Evolutionary conservation across 495 filamentous ascomycete species (phyloP), one percentile per base, ranked within the genome.

Genomic region (Sporormia fimetaria): DNA sequence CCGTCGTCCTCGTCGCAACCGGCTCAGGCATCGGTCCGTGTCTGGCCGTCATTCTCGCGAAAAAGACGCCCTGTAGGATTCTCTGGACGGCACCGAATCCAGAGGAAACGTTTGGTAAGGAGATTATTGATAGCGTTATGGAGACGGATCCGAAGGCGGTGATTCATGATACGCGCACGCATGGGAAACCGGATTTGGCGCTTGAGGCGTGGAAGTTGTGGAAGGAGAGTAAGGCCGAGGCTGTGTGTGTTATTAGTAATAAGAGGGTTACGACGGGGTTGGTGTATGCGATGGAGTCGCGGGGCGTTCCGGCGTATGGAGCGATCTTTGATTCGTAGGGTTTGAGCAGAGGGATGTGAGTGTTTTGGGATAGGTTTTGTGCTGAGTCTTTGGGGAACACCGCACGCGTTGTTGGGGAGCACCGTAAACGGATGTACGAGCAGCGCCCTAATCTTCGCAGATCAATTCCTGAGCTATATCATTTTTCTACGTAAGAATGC

Each of bases 301-400:
- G 76, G 35, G 79, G 80, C 0, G 61, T 84, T 18, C 73, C 78
- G 9, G 78, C 82, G 3, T 87, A 75, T 62, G 83, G 82, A 21
- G 76, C 83, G 4, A 81, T 90, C 47, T 87, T 83, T 58, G 83
- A 87, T 64, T 86, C 81, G 20, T 86, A 60, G 68, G 12, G 27
- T 14, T 4, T 8, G 31, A 34, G 31, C 3, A 1, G n/a, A 31
- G 15, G 21, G 24, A 7, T 3, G n/a, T 11, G 5, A 32, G n/a
- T 32, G n/a, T 11, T 32, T n/a, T n/a, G n/a, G n/a, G n/a, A n/a
- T n/a, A n/a, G n/a, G n/a, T n/a, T n/a, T n/a, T n/a, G n/a, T n/a
- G n/a, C n/a, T n/a, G n/a, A n/a, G n/a, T n/a, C n/a, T n/a, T n/a
- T n/a, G n/a, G n/a, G n/a, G n/a, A n/a, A n/a, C n/a, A n/a, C n/a